Percentiles rank a stretch among this genome's conserved stretches.
These are phyloP conservation scores for Fusarium hainanense DNA, from an alignment of 2,329 filamentous ascomycete genomes.

Conservation along the genomic window DNA sequence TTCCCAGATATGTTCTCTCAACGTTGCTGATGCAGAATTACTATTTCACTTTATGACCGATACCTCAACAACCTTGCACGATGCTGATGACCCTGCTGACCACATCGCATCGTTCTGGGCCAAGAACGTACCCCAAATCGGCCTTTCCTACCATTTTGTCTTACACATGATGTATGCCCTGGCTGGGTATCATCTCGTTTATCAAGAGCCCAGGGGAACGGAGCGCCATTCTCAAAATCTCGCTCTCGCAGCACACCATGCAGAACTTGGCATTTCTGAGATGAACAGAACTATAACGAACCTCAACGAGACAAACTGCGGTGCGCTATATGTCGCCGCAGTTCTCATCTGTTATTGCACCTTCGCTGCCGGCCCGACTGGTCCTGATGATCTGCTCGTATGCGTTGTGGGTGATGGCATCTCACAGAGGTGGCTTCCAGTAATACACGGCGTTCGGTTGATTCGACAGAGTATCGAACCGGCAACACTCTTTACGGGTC, in stretches of 20 bases:
- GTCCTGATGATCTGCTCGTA: slow-evolving; percentile 46
- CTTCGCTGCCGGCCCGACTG: slow-evolving; percentile 47
- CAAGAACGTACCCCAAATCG: slow-evolving; percentile 46
- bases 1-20: slow-evolving; percentile 39
- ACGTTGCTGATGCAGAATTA: slow-evolving; percentile 47
- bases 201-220: slow-evolving; percentile 32
- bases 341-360: slow-evolving; percentile 47
- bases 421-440: slow-evolving; percentile 42
- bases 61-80: slow-evolving; percentile 42
- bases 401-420: slow-evolving; percentile 40
- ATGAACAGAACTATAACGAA: slow-evolving; percentile 40
- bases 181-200: slow-evolving; percentile 45
- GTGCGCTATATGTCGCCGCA: slow-evolving; percentile 46
- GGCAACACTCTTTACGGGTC: slow-evolving; percentile 44
- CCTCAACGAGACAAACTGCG: slow-evolving; percentile 46
- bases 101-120: slow-evolving; percentile 45
- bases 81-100: slow-evolving; percentile 28
- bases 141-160: slow-evolving; percentile 46
- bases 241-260: slow-evolving; percentile 42
- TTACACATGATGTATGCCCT: slow-evolving; percentile 47
- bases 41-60: slow-evolving; percentile 46
- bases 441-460: slow-evolving; percentile 44
- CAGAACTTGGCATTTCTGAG: slow-evolving; percentile 43
- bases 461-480: slow-evolving; percentile 44
- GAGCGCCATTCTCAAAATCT: slow-evolving; percentile 35